These are phyloP conservation scores for Themeda triandra DNA, from an alignment of 176 grass and related monocot species.

Conservation along the genomic window DNA sequence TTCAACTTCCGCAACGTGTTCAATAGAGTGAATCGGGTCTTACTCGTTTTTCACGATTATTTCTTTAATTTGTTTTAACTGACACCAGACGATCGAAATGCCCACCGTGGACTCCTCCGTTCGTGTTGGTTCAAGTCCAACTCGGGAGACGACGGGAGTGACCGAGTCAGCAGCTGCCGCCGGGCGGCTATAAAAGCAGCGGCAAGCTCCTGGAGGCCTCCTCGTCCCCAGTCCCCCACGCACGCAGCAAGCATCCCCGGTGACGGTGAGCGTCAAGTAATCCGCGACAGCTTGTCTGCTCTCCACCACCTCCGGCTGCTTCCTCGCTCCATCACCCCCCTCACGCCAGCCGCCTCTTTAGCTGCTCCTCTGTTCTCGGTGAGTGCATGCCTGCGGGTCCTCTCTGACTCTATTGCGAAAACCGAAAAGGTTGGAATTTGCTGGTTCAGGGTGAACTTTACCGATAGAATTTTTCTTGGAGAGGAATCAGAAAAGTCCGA, in stretches of 20 bases:
- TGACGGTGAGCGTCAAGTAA: background rate
- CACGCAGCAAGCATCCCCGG: background rate
- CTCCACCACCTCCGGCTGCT: background rate
- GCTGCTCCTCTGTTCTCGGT: background rate
- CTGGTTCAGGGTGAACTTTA: background rate
- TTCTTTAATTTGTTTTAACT: no score
- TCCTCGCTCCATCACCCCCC: background rate
- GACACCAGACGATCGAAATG: background rate
- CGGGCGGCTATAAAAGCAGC: slow-evolving; percentile 13
- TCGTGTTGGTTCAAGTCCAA: background rate
- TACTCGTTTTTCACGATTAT: no score
- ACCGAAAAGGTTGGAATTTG: slow-evolving; percentile 5
- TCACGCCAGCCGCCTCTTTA: background rate
- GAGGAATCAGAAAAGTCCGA: background rate
- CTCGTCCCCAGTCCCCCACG: background rate
- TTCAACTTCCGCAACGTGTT: no score
- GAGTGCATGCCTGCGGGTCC: background rate
- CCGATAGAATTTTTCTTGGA: background rate
- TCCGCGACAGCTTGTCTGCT: background rate
- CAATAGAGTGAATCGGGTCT: no score
- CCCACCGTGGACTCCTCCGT: background rate
- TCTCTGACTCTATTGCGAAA: background rate
- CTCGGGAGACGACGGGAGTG: background rate
- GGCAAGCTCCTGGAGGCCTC: background rate
- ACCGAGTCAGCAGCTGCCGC: background rate